A percentile compares a stretch with the other conserved stretches of the same genome.
Conservation (phyloP, 208 protist genomes). For the Crithidia mellificae region DNA sequence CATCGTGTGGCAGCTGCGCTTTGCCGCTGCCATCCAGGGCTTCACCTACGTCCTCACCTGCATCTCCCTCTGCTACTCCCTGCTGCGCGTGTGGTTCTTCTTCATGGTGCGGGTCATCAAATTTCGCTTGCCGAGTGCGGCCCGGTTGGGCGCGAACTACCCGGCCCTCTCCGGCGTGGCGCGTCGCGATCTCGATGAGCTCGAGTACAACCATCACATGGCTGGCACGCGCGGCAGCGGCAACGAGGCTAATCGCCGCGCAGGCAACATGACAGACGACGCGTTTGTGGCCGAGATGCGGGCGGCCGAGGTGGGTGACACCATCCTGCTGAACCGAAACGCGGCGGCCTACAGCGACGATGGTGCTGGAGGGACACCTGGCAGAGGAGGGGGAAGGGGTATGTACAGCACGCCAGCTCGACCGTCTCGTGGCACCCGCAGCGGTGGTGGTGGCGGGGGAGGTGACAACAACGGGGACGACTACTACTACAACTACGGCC, state of each 20-base stretch:
- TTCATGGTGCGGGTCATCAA: slow-evolving; percentile 86
- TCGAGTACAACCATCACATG: slow-evolving; percentile 15
- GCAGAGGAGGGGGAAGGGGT: too few species aligned
- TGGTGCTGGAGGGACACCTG: neutral
- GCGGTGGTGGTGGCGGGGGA: too few species aligned
- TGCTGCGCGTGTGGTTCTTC: slow-evolving; percentile 83
- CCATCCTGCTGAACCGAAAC: slow-evolving; percentile 25
- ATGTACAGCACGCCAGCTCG: slow-evolving; percentile 2
- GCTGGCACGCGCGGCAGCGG: slow-evolving; percentile 9
- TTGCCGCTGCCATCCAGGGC: slow-evolving; percentile 61
- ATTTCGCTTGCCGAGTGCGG: slow-evolving; percentile 34
- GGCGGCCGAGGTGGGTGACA: slow-evolving; percentile 9
- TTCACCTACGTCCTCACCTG: slow-evolving; percentile 76
- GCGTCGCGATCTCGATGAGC: slow-evolving; percentile 13
- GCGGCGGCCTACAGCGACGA: slow-evolving; percentile 14
- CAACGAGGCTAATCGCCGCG: neutral
- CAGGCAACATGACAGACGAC: slow-evolving; percentile 4
- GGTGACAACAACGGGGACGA: too few species aligned
- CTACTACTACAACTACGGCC: slow-evolving; percentile 24
- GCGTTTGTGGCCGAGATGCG: slow-evolving; percentile 5
- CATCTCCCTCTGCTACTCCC: slow-evolving; percentile 71
- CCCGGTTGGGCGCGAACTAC: slow-evolving; percentile 16
- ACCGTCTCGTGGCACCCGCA: slow-evolving; percentile 1
- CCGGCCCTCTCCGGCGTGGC: slow-evolving; percentile 3
- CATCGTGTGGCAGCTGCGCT: slow-evolving; percentile 71